These are phyloP conservation scores for Spergularia marina DNA, from an alignment of 148 eudicot species.

Conservation along the genomic window DNA sequence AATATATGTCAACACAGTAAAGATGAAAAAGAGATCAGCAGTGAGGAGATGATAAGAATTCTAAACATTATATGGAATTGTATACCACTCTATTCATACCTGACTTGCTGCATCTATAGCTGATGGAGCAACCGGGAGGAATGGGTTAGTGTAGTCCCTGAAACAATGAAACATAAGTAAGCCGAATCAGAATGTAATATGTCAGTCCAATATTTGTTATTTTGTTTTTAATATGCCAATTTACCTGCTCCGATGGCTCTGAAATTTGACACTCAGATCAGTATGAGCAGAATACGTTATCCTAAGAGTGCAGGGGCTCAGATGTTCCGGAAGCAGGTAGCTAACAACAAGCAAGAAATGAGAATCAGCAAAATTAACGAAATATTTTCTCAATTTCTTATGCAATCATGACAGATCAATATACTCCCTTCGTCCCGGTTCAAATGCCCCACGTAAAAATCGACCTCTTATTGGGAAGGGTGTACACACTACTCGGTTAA, in stretches of 20 bases:
- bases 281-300: constrained; percentile 95
- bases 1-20: not conserved
- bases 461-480: too few species aligned
- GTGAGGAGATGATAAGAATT: not conserved
- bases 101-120: constrained; percentile 92
- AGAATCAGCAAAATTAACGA: constrained; percentile 1
- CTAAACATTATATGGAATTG: not conserved
- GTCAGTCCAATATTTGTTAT: not conserved
- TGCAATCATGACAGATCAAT: not conserved
- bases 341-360: constrained; percentile 29
- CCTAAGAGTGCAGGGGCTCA: constrained; percentile 74
- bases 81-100: constrained; percentile 37
- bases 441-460: too few species aligned
- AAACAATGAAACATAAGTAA: constrained; percentile 22
- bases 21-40: not conserved
- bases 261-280: constrained; percentile 93
- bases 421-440: too few species aligned
- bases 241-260: constrained; percentile 92
- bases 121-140: constrained; percentile 89
- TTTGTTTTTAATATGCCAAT: not conserved
- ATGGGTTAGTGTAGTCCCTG: constrained; percentile 97
- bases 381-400: not conserved
- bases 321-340: constrained; percentile 79
- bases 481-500: too few species aligned
- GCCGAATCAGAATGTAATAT: not conserved